These are phyloP conservation scores for Yamadazyma insecticola DNA, from an alignment of 805 yeast species.

Conservation along the genomic window DNA sequence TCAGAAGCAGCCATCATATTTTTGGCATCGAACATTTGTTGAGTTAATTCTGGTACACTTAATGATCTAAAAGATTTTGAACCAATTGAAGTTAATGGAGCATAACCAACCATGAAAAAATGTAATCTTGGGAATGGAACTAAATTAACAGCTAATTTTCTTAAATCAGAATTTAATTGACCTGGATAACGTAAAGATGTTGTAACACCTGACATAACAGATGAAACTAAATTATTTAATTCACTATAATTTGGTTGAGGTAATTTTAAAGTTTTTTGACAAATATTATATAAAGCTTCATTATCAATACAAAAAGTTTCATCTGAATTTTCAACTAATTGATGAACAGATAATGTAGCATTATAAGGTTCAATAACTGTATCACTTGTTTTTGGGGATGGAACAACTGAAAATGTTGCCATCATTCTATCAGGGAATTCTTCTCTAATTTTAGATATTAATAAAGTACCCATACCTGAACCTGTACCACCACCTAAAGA, in stretches of 20 bases:
- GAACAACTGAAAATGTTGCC: slow-evolving; percentile 92
- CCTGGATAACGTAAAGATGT: slow-evolving; percentile 94
- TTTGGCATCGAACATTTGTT: slow-evolving; percentile 87
- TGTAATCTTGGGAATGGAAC: slow-evolving; percentile 95
- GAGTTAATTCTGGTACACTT: slow-evolving; percentile 87
- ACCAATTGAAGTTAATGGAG: slow-evolving; percentile 80
- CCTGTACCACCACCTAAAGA: slow-evolving; percentile 82
- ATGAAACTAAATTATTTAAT: slow-evolving; percentile 76
- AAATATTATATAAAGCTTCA: slow-evolving; percentile 87
- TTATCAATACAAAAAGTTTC: slow-evolving; percentile 95
- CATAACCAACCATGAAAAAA: slow-evolving; percentile 93
- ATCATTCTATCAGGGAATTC: slow-evolving; percentile 95
- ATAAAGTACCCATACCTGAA: slow-evolving; percentile 91
- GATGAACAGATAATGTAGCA: slow-evolving; percentile 87
- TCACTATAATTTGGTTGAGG: slow-evolving; percentile 75
- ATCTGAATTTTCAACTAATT: slow-evolving; percentile 84
- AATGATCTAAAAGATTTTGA: slow-evolving; percentile 79
- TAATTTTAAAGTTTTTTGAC: slow-evolving; percentile 79
- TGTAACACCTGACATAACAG: slow-evolving; percentile 94
- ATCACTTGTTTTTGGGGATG: slow-evolving; percentile 86
- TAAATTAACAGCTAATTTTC: slow-evolving; percentile 89
- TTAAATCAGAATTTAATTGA: slow-evolving; percentile 86
- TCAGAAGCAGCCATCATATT: slow-evolving; percentile 97
- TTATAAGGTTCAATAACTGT: slow-evolving; percentile 95
- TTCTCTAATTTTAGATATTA: slow-evolving; percentile 81